Base-by-base conservation (phyloP, 73 alveolate species). In the Paramecium tetraurelia region DNA sequence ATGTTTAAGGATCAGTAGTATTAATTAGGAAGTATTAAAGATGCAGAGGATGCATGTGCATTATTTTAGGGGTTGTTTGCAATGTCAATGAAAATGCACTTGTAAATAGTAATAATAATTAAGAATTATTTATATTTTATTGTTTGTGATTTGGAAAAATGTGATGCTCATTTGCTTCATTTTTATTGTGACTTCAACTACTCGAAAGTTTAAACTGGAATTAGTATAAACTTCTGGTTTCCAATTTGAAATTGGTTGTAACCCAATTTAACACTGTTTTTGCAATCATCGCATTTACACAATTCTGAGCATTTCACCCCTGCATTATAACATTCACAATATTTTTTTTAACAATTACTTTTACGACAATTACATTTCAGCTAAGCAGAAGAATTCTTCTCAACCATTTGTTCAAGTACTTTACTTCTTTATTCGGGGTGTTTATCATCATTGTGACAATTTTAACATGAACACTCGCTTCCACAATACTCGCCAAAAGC, bases 261-360 rank as follows among this genome's bases (percentile, higher is more conserved):
- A 53, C 69, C 69, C 69, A 53, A 53, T 53, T 53, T 53, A 2
- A 53, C 69, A 41, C 84, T 50, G 85, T 85, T 85, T 31, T 85
- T 71, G 14, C 93, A 86, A 43, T 86, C 85, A 41, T 86, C 93
- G 72, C 93, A 86, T 24, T 63, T 86, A 40, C 93, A 86, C 21
- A 59, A 63, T 43, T 58, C 53, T 18, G 93, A 41, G 22, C 93
- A 86, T 41, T 59, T 38, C 24, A 59, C 87, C 1, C 93, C 93
- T 33, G 93, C 93, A 68, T 86, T 86, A 31, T 14, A 86, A 33
- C 93, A 75, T 75, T 75, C 87, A 75, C 87, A 75, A 75, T 75
- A 75, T 21, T 36, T 33, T 44, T 75, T 75, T 40, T 36, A 75
- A 44, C 87, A 75, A 75, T 75, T 36, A 75, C 87, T 75, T 75